Evolutionary conservation across 352 stramenopile species (phyloP).

Genomic region (Stephanocyclus meneghinianus): DNA sequence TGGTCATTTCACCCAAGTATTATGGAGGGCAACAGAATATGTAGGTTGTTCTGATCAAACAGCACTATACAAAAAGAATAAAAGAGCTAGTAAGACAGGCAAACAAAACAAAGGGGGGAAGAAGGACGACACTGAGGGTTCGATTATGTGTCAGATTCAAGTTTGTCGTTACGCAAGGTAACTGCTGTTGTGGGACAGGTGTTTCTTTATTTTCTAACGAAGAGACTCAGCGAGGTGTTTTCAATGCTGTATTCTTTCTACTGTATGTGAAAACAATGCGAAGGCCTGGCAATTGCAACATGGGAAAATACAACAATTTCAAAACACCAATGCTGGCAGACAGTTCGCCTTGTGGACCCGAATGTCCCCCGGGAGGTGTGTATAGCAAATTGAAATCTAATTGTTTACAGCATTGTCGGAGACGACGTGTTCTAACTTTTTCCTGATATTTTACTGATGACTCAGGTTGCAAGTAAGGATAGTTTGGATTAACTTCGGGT

Average conservation of each 20-base stretch:
- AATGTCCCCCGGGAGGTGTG: constrained; percentile 3
- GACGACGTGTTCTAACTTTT: neutral
- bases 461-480: neutral
- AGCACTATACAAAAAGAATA: neutral
- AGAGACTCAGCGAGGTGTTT: neutral
- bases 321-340: constrained; percentile 12
- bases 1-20: constrained; percentile 26
- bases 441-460: neutral
- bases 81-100: neutral
- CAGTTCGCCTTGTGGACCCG: constrained; percentile 2
- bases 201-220: neutral
- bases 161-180: constrained; percentile 10
- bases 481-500: neutral
- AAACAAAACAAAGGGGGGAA: neutral
- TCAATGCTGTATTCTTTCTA: too few relatives aligned
- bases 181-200: neutral
- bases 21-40: constrained; percentile 29
- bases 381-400: neutral
- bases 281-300: constrained; percentile 12
- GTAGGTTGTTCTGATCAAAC: constrained; percentile 27
- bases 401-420: too few relatives aligned
- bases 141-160: constrained; percentile 2
- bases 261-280: too few relatives aligned
- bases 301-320: constrained; percentile 1
- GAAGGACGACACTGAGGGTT: neutral